Evolutionary conservation across 495 filamentous ascomycete genomes (phyloP), one percentile per base, ranked within the genome.

Genomic region (Astrothelium macrocarpum): DNA sequence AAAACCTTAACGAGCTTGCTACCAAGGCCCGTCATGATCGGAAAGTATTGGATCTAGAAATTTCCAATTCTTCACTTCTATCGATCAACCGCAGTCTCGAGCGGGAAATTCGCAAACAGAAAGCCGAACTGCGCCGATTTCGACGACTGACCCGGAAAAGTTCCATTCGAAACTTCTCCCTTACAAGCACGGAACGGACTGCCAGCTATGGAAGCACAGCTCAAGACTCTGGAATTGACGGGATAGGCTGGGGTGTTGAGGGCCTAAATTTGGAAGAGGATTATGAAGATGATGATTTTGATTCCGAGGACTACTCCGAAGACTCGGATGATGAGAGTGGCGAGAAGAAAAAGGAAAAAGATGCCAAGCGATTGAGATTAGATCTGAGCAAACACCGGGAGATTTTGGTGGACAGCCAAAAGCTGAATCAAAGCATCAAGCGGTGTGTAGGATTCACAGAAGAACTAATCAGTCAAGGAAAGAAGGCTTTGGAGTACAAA

Each of bases 41-140:
- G 62, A 97, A 97, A 74, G 92, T 99, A 32, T 78, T 97, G 67
- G 94, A 99, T 72, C 78, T 99, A n/a, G 90, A 99, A 71, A 99
- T 99, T 64, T 95, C 89, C 65, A 99, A 99, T 67, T 93, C 90
- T 1, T 96, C 91, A 26, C 82, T 99, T 9, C 81, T 96, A 32
- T 95, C 95, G n/a, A 97, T 99, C 75, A 99, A 99, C 70, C 84
- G 91, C 59, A 91, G 90, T 0, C 77, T 99, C 1, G 94, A 99
- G 74, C 82, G 89, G 11, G 90, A 97, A 69, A 84, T 99, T 74
- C 83, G 90, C 4, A 94, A 94, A 68, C 94, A 97, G 70, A 90
- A 89, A 25, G 83, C 89, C 9, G 93, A 99, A 73, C 73, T 99
- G 42, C 85, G 93, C 31, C 81, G 90, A 32, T 97, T 84, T 70